These are phyloP conservation scores for Geotrichum australiense DNA, from an alignment of 1,139 yeast genomes.

Conservation along the genomic window DNA sequence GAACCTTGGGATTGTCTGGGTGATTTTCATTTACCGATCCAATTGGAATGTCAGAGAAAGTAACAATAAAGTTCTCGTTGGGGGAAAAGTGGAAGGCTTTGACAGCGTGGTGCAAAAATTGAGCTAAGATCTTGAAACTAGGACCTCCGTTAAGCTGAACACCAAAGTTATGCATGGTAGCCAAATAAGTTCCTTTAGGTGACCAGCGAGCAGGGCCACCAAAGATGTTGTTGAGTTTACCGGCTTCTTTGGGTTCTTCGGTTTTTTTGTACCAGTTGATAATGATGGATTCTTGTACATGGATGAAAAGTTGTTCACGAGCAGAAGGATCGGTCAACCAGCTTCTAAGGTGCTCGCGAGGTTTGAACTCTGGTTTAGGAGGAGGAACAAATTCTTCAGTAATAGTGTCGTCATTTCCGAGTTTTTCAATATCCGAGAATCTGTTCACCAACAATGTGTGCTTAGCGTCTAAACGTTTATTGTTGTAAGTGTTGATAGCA, in stretches of 20 bases:
- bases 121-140: slow-evolving; percentile 58
- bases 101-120: slow-evolving; percentile 85
- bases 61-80: slow-evolving; percentile 80
- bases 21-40: slow-evolving; percentile 58
- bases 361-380: slow-evolving; percentile 57
- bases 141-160: slow-evolving; percentile 95
- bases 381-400: slow-evolving; percentile 65
- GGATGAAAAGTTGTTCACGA: slow-evolving; percentile 84
- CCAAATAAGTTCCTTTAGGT: slow-evolving; percentile 84
- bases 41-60: slow-evolving; percentile 85
- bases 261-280: slow-evolving; percentile 81
- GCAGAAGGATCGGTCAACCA: slow-evolving; percentile 90
- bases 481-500: slow-evolving; percentile 75
- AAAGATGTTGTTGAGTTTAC: slow-evolving; percentile 80
- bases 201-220: slow-evolving; percentile 85
- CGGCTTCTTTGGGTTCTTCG: slow-evolving; percentile 67
- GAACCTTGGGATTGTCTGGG: slow-evolving; percentile 54
- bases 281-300: slow-evolving; percentile 73
- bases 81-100: slow-evolving; percentile 90
- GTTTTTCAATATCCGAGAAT: slow-evolving; percentile 77
- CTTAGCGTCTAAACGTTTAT: slow-evolving; percentile 87
- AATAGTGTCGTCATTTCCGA: slow-evolving; percentile 61
- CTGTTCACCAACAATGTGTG: slow-evolving; percentile 84
- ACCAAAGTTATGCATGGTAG: slow-evolving; percentile 92
- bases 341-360: slow-evolving; percentile 73